phyloP scores from a whole-genome alignment of 371 early-diverging fungal genomes.

The Mycotypha africana region DNA sequence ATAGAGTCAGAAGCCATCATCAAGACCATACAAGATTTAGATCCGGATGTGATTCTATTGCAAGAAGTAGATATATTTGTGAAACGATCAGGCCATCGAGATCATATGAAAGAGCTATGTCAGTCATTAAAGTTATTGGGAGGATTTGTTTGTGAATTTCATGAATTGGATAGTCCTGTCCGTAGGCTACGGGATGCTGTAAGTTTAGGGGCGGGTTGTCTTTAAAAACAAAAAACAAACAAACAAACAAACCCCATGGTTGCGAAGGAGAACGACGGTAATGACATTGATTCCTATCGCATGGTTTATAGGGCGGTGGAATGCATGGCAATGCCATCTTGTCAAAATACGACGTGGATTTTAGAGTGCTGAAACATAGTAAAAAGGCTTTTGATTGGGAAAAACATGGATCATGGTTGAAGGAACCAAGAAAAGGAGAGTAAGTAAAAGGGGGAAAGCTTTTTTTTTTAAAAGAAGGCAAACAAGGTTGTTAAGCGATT shows the following conservation, averaged over 20 bases:
- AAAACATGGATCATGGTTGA: constrained; percentile 49
- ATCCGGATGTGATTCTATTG: constrained; percentile 65
- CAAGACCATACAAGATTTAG: constrained; percentile 40
- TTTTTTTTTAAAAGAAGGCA: no score
- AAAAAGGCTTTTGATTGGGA: constrained; percentile 75
- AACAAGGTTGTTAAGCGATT: no score
- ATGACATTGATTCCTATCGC: no score
- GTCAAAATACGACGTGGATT: constrained; percentile 59
- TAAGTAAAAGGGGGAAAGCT: no score
- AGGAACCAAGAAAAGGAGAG: constrained; percentile 64
- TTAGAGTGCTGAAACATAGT: constrained; percentile 58
- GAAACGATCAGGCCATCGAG: constrained; percentile 52
- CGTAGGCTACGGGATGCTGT: constrained; percentile 46
- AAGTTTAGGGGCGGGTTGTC: background rate
- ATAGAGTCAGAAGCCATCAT: constrained; percentile 57
- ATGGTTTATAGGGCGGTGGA: constrained; percentile 65
- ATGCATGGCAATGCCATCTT: constrained; percentile 83
- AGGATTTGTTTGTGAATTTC: constrained; percentile 72
- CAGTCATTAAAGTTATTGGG: constrained; percentile 52
- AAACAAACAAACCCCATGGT: no score
- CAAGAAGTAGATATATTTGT: constrained; percentile 74
- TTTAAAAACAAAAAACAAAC: background rate
- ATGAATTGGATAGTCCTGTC: constrained; percentile 59
- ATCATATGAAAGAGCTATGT: constrained; percentile 57
- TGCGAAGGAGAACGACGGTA: no score